Evolutionary conservation across 805 yeast species (phyloP).

Genomic region (Sugiyamaella chiloensis): DNA sequence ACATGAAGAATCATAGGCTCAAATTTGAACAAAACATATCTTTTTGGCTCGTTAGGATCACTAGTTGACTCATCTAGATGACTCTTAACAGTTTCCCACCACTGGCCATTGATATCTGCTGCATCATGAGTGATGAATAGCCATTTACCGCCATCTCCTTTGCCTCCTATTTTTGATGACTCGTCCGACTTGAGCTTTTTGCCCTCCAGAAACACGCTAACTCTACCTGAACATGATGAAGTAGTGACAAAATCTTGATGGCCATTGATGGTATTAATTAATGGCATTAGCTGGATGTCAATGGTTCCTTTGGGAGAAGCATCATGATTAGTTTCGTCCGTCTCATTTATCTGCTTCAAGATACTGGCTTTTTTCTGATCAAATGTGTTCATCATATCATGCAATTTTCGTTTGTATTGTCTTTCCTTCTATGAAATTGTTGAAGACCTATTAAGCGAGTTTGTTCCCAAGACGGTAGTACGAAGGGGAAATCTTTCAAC

Average conservation of each 20-base stretch:
- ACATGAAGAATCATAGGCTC: slow-evolving; percentile 86
- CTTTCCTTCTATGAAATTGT: not conserved
- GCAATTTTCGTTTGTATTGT: not conserved
- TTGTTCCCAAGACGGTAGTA: too few relatives aligned
- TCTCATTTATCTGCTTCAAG: slow-evolving; percentile 47
- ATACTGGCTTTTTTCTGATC: slow-evolving; percentile 62
- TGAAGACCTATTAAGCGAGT: too few relatives aligned
- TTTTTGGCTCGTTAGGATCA: slow-evolving; percentile 1
- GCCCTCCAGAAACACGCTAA: slow-evolving; percentile 80
- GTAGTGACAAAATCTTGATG: slow-evolving; percentile 75
- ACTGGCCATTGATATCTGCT: slow-evolving; percentile 37
- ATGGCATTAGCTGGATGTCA: slow-evolving; percentile 70
- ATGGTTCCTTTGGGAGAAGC: slow-evolving; percentile 81
- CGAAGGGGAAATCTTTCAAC: too few relatives aligned
- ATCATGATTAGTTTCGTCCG: slow-evolving; percentile 40
- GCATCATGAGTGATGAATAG: slow-evolving; percentile 71
- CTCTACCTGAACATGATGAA: slow-evolving; percentile 84
- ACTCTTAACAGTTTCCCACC: slow-evolving; percentile 25
- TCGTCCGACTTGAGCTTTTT: slow-evolving; percentile 37
- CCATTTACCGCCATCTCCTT: slow-evolving; percentile 86
- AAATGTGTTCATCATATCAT: slow-evolving; percentile 41
- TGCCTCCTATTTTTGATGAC: slow-evolving; percentile 60
- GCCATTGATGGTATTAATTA: slow-evolving; percentile 63
- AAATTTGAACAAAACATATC: slow-evolving; percentile 70
- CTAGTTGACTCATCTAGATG: slow-evolving; percentile 18